A percentile compares a stretch with the other conserved stretches of the same genome.
Conservation (phyloP, 2,329 filamentous ascomycete species). For the Kalmusia sp. region DNA sequence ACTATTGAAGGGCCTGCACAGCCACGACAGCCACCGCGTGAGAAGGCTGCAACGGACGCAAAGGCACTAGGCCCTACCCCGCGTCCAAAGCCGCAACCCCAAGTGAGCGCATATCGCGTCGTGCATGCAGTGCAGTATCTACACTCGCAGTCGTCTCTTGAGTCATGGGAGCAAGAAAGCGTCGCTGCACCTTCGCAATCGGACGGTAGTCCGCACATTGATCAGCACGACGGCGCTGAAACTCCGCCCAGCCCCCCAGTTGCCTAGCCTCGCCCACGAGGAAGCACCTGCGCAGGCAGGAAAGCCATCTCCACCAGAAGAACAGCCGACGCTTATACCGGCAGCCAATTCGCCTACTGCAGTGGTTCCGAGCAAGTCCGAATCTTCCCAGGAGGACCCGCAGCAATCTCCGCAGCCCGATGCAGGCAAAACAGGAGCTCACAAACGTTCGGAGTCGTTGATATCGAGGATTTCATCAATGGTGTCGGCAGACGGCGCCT, state of each 20-base stretch:
- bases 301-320: constrained; percentile 15
- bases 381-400: constrained; percentile 12
- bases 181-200: constrained; percentile 30
- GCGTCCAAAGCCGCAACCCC: constrained; percentile 24
- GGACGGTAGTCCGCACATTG: constrained; percentile 30
- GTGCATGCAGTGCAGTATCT: constrained; percentile 41
- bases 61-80: constrained; percentile 16
- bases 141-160: constrained; percentile 37
- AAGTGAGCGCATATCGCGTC: constrained; percentile 32
- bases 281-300: constrained; percentile 25
- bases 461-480: constrained; percentile 46
- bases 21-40: background rate
- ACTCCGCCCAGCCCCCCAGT: constrained; percentile 36
- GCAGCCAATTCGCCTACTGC: background rate
- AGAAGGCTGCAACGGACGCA: background rate
- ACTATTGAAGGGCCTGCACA: background rate
- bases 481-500: constrained; percentile 37
- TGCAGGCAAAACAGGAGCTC: constrained; percentile 19
- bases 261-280: constrained; percentile 26
- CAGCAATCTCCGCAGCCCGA: constrained; percentile 22
- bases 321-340: constrained; percentile 21
- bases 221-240: constrained; percentile 33
- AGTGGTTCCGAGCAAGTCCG: constrained; percentile 12
- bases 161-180: constrained; percentile 41
- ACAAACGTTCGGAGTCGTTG: constrained; percentile 42